These are phyloP conservation scores for Hortiboletus campestris DNA, from an alignment of 768 basidiomycete genomes.

Conservation along the genomic window DNA sequence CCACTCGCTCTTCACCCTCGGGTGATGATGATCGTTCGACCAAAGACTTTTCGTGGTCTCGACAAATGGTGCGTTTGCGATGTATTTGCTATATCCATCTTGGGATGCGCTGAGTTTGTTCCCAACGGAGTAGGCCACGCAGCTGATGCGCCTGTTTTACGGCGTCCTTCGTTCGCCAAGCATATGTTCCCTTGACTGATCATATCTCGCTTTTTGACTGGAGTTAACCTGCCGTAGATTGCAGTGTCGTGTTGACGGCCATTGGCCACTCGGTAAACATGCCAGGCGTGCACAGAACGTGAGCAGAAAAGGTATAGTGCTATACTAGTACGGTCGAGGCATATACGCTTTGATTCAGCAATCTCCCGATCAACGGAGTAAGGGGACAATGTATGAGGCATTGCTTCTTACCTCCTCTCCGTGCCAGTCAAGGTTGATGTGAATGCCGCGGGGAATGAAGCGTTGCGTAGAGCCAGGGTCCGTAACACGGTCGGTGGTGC, in stretches of 20 bases:
- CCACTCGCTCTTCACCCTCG: slow-evolving; percentile 14
- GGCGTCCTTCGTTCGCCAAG: slow-evolving; percentile 24
- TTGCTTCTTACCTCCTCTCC: slow-evolving; percentile 11
- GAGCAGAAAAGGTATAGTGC: slow-evolving; percentile 4
- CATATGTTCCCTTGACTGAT: slow-evolving; percentile 1
- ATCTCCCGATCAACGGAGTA: slow-evolving; percentile 22
- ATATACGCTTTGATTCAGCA: slow-evolving; percentile 6
- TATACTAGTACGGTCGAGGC: slow-evolving; percentile 3
- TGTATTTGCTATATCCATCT: slow-evolving; percentile 20
- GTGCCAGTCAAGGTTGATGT: slow-evolving; percentile 15
- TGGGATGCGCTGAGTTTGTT: slow-evolving; percentile 10
- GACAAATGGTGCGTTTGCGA: not conserved
- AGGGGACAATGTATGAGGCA: slow-evolving; percentile 5
- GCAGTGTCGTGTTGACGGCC: slow-evolving; percentile 6
- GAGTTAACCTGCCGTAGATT: slow-evolving; percentile 11
- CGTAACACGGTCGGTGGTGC: slow-evolving; percentile 19
- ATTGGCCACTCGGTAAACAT: slow-evolving; percentile 12
- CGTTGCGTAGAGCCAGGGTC: slow-evolving; percentile 15
- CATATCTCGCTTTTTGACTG: slow-evolving; percentile 21
- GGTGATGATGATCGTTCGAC: slow-evolving; percentile 13
- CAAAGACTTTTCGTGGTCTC: not conserved
- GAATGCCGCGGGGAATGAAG: slow-evolving; percentile 35
- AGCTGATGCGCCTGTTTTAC: slow-evolving; percentile 34
- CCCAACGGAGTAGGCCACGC: slow-evolving; percentile 26
- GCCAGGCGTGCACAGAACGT: slow-evolving; percentile 13